A percentile compares a stretch with the other conserved stretches of the same genome.
Conservation (phyloP, 495 filamentous ascomycete genomes). For the Amphirosellinia nigrospora region DNA sequence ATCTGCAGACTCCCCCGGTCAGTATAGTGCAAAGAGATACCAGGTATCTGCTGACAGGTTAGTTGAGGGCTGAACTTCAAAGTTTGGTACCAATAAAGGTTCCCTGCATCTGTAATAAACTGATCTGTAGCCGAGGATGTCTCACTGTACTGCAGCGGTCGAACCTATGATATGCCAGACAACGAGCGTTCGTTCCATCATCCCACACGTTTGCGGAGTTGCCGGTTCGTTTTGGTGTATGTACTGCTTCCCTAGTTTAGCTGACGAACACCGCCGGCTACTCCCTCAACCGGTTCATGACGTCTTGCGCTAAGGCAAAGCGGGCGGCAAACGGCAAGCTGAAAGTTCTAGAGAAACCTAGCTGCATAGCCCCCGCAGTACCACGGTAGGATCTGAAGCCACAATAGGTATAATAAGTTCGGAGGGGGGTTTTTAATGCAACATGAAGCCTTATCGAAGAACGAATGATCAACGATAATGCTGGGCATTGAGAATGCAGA, state of each 20-base stretch:
- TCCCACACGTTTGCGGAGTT: background rate
- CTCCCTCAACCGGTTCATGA: background rate
- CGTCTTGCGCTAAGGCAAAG: background rate
- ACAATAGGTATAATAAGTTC: background rate
- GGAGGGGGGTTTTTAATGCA: background rate
- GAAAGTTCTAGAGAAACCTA: background rate
- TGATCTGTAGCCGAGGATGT: background rate
- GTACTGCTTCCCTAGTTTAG: background rate
- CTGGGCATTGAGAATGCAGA: background rate
- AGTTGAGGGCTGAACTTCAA: constrained; percentile 4
- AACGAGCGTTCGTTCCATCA: background rate
- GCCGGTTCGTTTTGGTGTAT: background rate
- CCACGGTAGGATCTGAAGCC: background rate
- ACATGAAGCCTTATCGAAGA: background rate
- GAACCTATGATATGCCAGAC: background rate
- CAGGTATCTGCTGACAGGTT: background rate
- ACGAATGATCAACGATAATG: background rate
- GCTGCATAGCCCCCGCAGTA: constrained; percentile 14
- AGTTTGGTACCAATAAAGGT: background rate
- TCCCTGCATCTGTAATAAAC: background rate
- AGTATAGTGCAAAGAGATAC: background rate
- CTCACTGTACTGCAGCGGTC: background rate
- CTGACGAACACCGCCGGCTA: background rate
- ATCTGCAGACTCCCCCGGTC: constrained; percentile 5
- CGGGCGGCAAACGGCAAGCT: constrained; percentile 10